Evolutionary conservation across 2,329 filamentous ascomycete genomes (phyloP), one percentile per base, ranked within the genome.

Genomic region (Akanthomyces dipterigenus): DNA sequence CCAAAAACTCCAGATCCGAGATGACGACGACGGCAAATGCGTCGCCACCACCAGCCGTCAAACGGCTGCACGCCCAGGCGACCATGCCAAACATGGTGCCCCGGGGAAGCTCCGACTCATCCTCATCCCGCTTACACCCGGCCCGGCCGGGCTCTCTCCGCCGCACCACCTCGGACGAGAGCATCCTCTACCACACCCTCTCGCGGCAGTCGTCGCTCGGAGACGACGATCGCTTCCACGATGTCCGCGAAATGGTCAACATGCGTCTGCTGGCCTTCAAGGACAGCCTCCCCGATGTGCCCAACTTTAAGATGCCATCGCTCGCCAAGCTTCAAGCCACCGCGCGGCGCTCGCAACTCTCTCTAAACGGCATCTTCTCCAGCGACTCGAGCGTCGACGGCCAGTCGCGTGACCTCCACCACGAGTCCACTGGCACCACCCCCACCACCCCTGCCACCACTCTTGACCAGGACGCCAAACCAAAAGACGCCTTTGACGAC

Each of bases 231-330:
- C 83, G 88, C 49, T 98, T 95, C 72, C 84, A 89, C 55, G 81
- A 95, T 72, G 86, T 96, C 14, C 85, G 87, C 48, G 89, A 91
- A 64, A 90, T 95, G 77, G 88, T 93, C 58, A 98, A 97, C 69
- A 91, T 89, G 67, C 84, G 93, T 46, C 81, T 95, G 70, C 96
- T 96, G 76, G 93, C 93, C 5, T 90, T 98, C 71, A 89, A 87
- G 70, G 93, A 97, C 71, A 96, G 89, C 70, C 85, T 90, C 64
- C 87, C 91, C 70, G 92, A 96, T 67, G 77, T 82, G 45, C 90
- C 92, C 2, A 90, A 87, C 60, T 88, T 93, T 74, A 90, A 87
- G 69, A 80, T 91, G 70, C 84, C 84, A 1, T 81, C 82, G 63
- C 74, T 89, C 42, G 82, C 86, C 55, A 83, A 79, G 64, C 76